Base-by-base conservation (phyloP, 2,329 filamentous ascomycete species). In the Onygenales sp. region DNA sequence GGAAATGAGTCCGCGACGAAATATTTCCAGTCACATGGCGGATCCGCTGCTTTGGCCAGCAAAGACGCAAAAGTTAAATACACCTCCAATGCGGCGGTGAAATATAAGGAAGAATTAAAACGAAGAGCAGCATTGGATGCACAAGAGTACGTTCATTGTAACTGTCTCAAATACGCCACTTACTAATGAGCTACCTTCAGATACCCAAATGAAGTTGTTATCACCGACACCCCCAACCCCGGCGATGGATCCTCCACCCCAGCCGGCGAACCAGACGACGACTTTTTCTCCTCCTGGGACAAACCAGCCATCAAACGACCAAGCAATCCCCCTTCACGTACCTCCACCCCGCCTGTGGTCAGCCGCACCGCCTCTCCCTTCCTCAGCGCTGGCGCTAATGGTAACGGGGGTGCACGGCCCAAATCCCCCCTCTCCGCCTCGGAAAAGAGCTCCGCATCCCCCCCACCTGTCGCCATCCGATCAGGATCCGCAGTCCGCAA, bases 241-340 rank as follows among this genome's bases (percentile, higher is more conserved):
- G 27, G 75, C 51, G 85, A 89, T 56, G 84, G 81, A 60, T 77
- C 82, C 39, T 82, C 79, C 60, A 94, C 89, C 9, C 88, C 91
- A n/a, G 81, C 86, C 45, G 86, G 84, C 60, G 90, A 95, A 61
- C 78, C 82, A 21, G 84, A 86, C 17, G 91, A 96, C 65, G 93
- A 97, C 69, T 98, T 98, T 78, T 98, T 98, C 74, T 95, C 92
- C 8, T 96, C 90, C 0, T 98, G 92, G 93, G 93, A 97, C 67
- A 96, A 97, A 75, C 93, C 93, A 21, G 82, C 90, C 4, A 94
- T 98, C 74, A 98, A 97, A 79, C 85, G 90, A 63, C 92, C 92
- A 38, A 96, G 89, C 59, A 95, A 95, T 60, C 92, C 93, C 13
- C 81, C 93, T 43, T 96, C 92, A 39, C 86, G 93, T 65, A 93